Evolutionary conservation across 1,284 basidiomycete genomes (phyloP).

Genomic region (Pseudomicrostroma phylloplanum): DNA sequence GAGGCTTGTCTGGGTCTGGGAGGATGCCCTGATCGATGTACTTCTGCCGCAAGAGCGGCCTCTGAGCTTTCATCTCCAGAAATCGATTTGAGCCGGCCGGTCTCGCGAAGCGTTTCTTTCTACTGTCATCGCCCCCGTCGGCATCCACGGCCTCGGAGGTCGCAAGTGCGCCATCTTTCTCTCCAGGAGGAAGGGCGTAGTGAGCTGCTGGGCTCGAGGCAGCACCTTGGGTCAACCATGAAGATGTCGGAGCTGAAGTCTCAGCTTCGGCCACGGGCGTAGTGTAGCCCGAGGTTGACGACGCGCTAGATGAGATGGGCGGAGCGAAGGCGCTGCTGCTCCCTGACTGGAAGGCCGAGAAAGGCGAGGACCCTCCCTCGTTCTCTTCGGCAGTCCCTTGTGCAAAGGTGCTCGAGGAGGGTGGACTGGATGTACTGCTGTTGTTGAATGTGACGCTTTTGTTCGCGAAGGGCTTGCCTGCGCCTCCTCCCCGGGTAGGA

Average conservation of each 20-base stretch:
- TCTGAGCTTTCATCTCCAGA: slow-evolving; percentile 55
- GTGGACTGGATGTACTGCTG: not conserved
- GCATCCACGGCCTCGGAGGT: not conserved
- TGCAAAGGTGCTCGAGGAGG: not conserved
- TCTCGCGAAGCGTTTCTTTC: slow-evolving; percentile 14
- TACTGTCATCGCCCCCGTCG: slow-evolving; percentile 1
- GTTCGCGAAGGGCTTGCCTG: slow-evolving; percentile 1
- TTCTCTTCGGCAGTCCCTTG: not conserved
- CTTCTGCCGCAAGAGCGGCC: slow-evolving; percentile 66
- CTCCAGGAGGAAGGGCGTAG: too few species aligned
- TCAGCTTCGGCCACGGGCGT: too few species aligned
- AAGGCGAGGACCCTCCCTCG: not conserved
- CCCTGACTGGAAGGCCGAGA: not conserved
- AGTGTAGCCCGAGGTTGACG: too few species aligned
- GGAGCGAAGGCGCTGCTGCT: not conserved
- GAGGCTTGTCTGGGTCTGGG: slow-evolving; percentile 72
- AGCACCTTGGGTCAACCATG: too few species aligned
- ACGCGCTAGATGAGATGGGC: not conserved
- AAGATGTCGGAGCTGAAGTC: too few species aligned
- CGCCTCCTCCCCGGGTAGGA: too few species aligned
- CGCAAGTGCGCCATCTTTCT: too few species aligned
- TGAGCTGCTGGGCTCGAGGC: too few species aligned
- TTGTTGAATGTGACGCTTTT: slow-evolving; percentile 3
- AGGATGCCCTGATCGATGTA: slow-evolving; percentile 80
- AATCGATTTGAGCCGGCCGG: slow-evolving; percentile 11